Base-by-base conservation (phyloP, 2,329 filamentous ascomycete genomes). In the Zasmidium angulare region DNA sequence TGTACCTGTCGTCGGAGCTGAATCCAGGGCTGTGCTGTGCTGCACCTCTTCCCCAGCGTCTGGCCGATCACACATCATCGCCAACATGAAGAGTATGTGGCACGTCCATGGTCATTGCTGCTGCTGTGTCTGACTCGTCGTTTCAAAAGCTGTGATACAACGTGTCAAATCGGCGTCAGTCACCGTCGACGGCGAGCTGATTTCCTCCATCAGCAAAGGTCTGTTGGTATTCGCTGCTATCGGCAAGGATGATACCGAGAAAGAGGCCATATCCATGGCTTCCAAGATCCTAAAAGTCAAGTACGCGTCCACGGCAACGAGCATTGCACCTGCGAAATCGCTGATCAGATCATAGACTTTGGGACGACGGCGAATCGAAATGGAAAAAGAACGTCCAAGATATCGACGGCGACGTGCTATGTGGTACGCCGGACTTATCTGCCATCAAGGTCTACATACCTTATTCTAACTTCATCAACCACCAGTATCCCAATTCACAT, bases 151-250 rank as follows among this genome's bases (percentile, higher is more conserved):
- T 55, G 90, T 99, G 61, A 80, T 98, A 55, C 95, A 99, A 77
- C 86, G 95, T 66, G 95, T 99, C 53, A 86, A 96, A 61, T 98
- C 93, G 47, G 93, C 93, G 61, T 97, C 93, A 7, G 95, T 99
- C 69, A 95, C 92, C 1, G 93, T 99, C 54, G 93, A 99, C 72
- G 89, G 91, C 71, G 84, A 96, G 73, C 79, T 96, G 26, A 85
- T 99, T 49, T 98, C 95, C 1, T 90, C 89, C 2, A 98, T 99
- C 69, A 91, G 91, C 60, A 90, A 89, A 76, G 95, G 95, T 26
- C 79, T 99, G 47, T 82, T 99, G 6, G 91, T 98, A 29, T 89
- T 99, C 73, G 93, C 93, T 21, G 95, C 93, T 23, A 87, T 99
- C 47, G 92, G 89, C 29, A 93, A 91, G 46, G 89, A 93, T 56